These are phyloP conservation scores for Starmerella floris DNA, from an alignment of 805 yeast species.

Conservation along the genomic window DNA sequence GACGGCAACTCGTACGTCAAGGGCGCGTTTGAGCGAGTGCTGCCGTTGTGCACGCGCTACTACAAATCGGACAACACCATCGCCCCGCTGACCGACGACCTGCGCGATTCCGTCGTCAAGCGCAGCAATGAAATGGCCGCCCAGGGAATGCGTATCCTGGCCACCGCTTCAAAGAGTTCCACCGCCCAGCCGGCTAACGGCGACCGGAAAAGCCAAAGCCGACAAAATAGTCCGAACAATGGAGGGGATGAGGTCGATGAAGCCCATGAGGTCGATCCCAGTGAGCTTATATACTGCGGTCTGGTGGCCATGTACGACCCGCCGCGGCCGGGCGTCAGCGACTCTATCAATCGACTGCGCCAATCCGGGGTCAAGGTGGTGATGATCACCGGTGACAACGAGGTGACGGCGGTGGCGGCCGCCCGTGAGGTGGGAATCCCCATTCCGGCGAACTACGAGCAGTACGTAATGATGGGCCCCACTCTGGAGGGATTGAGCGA, in stretches of 20 bases:
- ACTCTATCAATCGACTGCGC: conserved; percentile 60
- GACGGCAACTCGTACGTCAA: conserved; percentile 58
- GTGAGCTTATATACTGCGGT: conserved; percentile 71
- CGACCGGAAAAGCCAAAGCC: not conserved
- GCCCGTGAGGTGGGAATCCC: conserved; percentile 46
- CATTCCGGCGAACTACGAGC: conserved; percentile 47
- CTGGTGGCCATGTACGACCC: conserved; percentile 95
- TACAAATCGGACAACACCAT: conserved; percentile 37
- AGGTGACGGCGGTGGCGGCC: conserved; percentile 39
- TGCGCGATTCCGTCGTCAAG: conserved; percentile 36
- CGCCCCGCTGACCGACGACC: conserved; percentile 43
- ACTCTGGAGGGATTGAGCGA: conserved; percentile 62
- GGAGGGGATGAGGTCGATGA: not conserved
- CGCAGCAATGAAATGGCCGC: conserved; percentile 56
- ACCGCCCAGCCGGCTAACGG: conserved; percentile 31
- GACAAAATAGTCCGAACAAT: not conserved
- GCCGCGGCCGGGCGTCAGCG: conserved; percentile 75
- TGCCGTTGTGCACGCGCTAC: conserved; percentile 48
- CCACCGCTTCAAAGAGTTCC: conserved; percentile 42
- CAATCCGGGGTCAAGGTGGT: conserved; percentile 95
- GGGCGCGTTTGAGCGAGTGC: conserved; percentile 77
- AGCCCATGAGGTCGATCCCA: conserved; percentile 50
- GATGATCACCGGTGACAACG: conserved; percentile 78
- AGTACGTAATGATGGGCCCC: conserved; percentile 73
- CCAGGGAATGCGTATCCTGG: conserved; percentile 77